These are phyloP conservation scores for Lagenidium giganteum DNA, from an alignment of 352 stramenopile genomes.

Conservation along the genomic window DNA sequence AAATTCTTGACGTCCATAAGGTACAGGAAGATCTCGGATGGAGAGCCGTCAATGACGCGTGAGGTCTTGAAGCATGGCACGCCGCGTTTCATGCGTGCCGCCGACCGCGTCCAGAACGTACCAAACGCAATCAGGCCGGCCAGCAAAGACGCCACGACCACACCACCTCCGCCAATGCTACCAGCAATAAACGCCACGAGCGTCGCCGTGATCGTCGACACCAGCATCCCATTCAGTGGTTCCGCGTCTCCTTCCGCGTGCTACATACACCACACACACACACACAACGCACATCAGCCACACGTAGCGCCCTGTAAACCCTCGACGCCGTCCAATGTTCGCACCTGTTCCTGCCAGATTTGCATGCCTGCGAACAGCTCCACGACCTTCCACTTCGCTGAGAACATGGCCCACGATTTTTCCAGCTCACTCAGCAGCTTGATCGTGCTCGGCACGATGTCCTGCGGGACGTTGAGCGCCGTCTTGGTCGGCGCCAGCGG, in stretches of 20 bases:
- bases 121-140: slow-evolving; percentile 33
- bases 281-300: too few relatives aligned
- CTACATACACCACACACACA: not conserved
- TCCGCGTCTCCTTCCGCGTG: slow-evolving; percentile 13
- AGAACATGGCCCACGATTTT: slow-evolving; percentile 68
- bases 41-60: slow-evolving; percentile 53
- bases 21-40: slow-evolving; percentile 69
- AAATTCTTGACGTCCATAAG: slow-evolving; percentile 74
- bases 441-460: slow-evolving; percentile 41
- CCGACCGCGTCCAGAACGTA: slow-evolving; percentile 54
- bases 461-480: slow-evolving; percentile 42
- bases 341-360: slow-evolving; percentile 53
- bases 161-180: slow-evolving; percentile 55
- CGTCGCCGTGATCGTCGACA: slow-evolving; percentile 45
- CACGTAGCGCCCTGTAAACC: too few relatives aligned
- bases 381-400: slow-evolving; percentile 54
- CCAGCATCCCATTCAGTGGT: slow-evolving; percentile 51
- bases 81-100: slow-evolving; percentile 23
- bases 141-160: slow-evolving; percentile 42
- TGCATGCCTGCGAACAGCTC: slow-evolving; percentile 66
- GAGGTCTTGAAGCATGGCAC: slow-evolving; percentile 70
- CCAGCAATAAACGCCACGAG: slow-evolving; percentile 61
- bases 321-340: too few relatives aligned
- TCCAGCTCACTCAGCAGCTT: slow-evolving; percentile 73
- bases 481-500: too few relatives aligned